These are phyloP conservation scores for Nevesoporus exiguus DNA, from an alignment of 768 basidiomycete species.

Conservation along the genomic window DNA sequence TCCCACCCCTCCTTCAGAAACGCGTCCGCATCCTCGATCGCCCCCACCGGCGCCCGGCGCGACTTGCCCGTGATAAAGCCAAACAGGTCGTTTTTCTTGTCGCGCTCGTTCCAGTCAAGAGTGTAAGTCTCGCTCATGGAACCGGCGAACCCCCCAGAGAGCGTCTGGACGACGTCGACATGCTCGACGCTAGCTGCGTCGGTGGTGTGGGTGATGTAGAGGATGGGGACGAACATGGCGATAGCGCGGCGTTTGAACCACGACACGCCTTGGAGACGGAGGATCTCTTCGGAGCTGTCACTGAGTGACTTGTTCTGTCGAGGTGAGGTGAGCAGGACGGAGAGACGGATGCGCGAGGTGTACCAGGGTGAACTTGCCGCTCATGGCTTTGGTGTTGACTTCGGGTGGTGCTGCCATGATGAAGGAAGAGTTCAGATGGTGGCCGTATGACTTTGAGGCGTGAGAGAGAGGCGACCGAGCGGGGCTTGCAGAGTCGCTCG, in stretches of 20 bases:
- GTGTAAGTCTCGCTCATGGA: constrained; percentile 47
- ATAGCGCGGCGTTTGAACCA: constrained; percentile 72
- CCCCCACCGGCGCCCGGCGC: not conserved
- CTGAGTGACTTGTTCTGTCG: constrained; percentile 66
- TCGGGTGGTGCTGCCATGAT: constrained; percentile 67
- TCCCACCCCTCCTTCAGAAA: not conserved
- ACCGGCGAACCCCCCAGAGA: constrained; percentile 59
- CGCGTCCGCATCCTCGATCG: not conserved
- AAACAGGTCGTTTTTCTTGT: constrained; percentile 55
- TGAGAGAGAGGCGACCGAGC: no score
- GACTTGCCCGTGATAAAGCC: constrained; percentile 40
- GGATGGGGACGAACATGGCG: constrained; percentile 50
- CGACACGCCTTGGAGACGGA: constrained; percentile 64
- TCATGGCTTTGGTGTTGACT: constrained; percentile 56
- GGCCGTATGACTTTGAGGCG: no score
- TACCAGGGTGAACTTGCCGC: constrained; percentile 63
- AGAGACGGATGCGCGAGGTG: constrained; percentile 2
- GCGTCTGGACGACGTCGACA: constrained; percentile 62
- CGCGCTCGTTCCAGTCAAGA: constrained; percentile 51
- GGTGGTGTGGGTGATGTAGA: constrained; percentile 61
- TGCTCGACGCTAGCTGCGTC: constrained; percentile 57
- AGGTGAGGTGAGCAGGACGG: not conserved
- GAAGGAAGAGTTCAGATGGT: no score
- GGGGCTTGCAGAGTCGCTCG: no score
- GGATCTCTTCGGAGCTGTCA: constrained; percentile 58